Conservation (phyloP, 2,329 filamentous ascomycete species). For the Dactylellina haptotyla region DNA sequence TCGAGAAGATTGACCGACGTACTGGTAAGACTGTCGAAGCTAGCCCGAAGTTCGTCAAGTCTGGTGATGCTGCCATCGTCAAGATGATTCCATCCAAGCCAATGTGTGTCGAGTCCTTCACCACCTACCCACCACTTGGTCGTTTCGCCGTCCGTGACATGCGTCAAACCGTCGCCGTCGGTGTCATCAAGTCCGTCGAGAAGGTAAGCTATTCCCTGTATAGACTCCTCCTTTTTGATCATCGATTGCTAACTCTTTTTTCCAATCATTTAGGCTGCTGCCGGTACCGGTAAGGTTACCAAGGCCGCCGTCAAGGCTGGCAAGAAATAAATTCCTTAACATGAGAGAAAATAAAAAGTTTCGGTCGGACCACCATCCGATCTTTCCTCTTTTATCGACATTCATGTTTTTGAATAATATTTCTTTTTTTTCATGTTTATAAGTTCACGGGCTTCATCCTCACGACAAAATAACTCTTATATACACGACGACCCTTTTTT, state of each 20-base stretch:
- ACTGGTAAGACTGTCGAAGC: slow-evolving; percentile 96
- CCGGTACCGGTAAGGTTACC: slow-evolving; percentile 61
- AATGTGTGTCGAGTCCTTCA: slow-evolving; percentile 99
- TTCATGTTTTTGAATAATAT: slow-evolving; percentile 35
- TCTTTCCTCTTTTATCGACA: slow-evolving; percentile 31
- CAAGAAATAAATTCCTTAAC: slow-evolving; percentile 60
- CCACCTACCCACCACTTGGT: slow-evolving; percentile 98
- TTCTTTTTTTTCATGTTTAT: slow-evolving; percentile 51
- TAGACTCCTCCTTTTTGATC: slow-evolving; percentile 2
- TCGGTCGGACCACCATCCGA: slow-evolving; percentile 6
- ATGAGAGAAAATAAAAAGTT: slow-evolving; percentile 47
- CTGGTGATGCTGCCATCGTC: slow-evolving; percentile 99
- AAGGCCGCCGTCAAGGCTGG: slow-evolving; percentile 62
- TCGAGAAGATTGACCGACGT: slow-evolving; percentile 99
- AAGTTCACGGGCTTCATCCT: slow-evolving; percentile 38
- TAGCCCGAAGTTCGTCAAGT: slow-evolving; percentile 99
- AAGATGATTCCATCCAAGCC: slow-evolving; percentile 99
- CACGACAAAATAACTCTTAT: slow-evolving; percentile 8
- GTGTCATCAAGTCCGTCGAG: slow-evolving; percentile 90
- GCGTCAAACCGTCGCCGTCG: slow-evolving; percentile 87
- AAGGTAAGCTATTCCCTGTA: slow-evolving; percentile 65
- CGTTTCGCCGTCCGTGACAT: slow-evolving; percentile 99
- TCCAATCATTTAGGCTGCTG: slow-evolving; percentile 52
- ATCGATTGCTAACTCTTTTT: slow-evolving; percentile 26
- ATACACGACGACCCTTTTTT: slow-evolving; percentile 30